phyloP scores from a whole-genome alignment of 2,329 filamentous ascomycete species.

The Clarireedia hainanense region DNA sequence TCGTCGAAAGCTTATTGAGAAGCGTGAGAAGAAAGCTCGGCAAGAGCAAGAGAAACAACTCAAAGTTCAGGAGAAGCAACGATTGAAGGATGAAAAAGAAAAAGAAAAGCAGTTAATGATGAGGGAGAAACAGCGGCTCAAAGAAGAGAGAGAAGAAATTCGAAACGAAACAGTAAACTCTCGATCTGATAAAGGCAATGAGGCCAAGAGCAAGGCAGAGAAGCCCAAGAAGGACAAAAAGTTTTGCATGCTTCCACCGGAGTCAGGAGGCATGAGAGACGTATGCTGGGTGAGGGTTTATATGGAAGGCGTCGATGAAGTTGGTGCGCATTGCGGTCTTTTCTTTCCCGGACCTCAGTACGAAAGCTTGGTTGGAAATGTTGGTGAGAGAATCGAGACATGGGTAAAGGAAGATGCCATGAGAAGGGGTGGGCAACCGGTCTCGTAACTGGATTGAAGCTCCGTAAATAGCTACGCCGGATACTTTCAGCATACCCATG shows the following conservation, averaged over 20 bases:
- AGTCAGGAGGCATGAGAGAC: slow-evolving; percentile 50
- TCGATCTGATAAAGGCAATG: slow-evolving; percentile 21
- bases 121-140: slow-evolving; percentile 27
- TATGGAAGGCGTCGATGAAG: slow-evolving; percentile 79
- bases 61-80: slow-evolving; percentile 27
- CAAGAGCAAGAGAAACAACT: slow-evolving; percentile 33
- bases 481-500: no score
- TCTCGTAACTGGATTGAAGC: no score
- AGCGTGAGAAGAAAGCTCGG: slow-evolving; percentile 37
- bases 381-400: slow-evolving; percentile 54
- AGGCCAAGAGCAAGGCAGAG: slow-evolving; percentile 15
- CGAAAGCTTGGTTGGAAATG: slow-evolving; percentile 68
- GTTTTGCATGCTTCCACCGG: slow-evolving; percentile 67
- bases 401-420: slow-evolving; percentile 60
- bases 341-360: slow-evolving; percentile 71
- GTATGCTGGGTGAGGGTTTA: slow-evolving; percentile 69
- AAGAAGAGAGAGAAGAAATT: slow-evolving; percentile 29
- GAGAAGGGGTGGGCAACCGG: slow-evolving; percentile 18
- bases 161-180: slow-evolving; percentile 18
- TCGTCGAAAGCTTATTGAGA: slow-evolving; percentile 51
- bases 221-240: slow-evolving; percentile 40
- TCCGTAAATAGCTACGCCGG: no score
- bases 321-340: slow-evolving; percentile 75
- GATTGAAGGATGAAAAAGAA: slow-evolving; percentile 28
- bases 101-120: slow-evolving; percentile 20